Evolutionary conservation across 208 protist genomes (phyloP).

Genomic region (Trypanosoma platydactyli): DNA sequence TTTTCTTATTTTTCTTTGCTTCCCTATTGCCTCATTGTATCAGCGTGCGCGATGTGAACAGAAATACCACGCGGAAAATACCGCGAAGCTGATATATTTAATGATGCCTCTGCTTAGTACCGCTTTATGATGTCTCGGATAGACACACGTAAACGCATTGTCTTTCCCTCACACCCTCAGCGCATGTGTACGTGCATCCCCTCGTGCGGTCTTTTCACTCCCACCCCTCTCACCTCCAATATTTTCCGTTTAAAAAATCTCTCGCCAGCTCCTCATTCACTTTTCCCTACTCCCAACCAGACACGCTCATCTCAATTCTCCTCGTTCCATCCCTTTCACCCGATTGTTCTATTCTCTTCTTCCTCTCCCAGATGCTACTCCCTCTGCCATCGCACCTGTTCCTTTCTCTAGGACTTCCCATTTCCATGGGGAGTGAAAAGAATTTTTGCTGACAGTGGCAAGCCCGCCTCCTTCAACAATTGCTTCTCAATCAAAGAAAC

Average conservation of each 20-base stretch:
- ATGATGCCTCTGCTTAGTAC: too few species aligned
- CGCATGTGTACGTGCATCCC: background rate
- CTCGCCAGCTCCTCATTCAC: background rate
- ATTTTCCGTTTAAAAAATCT: too few species aligned
- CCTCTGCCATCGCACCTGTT: background rate
- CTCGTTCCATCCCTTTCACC: constrained; percentile 1
- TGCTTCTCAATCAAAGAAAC: constrained; percentile 50
- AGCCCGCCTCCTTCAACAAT: constrained; percentile 43
- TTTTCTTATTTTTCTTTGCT: background rate
- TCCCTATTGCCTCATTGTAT: background rate
- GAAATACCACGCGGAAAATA: too few species aligned
- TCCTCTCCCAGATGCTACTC: background rate
- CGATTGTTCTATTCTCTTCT: background rate
- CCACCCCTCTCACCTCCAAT: constrained; percentile 3
- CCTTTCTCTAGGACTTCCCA: constrained; percentile 35
- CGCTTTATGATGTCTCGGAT: too few species aligned
- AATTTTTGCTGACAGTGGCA: constrained; percentile 38
- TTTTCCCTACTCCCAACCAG: background rate
- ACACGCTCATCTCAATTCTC: background rate
- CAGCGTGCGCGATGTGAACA: too few species aligned
- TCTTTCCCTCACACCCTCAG: too few species aligned
- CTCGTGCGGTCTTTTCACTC: background rate
- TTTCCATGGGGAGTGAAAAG: constrained; percentile 67
- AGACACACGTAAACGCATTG: too few species aligned
- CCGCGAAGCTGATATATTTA: too few species aligned